phyloP scores from a whole-genome alignment of 1,139 yeast species.

The Sugiyamaella castrensis region DNA sequence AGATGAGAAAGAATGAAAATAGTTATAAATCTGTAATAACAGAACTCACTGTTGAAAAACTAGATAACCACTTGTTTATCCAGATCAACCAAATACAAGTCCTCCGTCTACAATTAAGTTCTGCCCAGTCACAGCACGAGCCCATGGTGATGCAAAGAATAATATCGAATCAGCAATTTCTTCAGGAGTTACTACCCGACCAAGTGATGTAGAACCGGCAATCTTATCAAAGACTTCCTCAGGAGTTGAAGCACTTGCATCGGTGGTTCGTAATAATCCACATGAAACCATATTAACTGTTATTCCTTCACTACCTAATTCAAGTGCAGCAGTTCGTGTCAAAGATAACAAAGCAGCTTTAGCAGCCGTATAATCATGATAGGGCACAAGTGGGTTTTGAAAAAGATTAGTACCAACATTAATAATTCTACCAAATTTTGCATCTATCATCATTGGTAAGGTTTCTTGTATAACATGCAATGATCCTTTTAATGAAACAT shows the following conservation, averaged over 20 bases:
- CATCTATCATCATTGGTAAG: conserved; percentile 1
- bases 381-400: conserved; percentile 7
- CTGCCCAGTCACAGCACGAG: conserved; percentile 7
- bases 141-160: conserved; percentile 8
- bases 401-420: conserved; percentile 7
- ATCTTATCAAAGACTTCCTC: conserved; percentile 3
- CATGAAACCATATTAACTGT: conserved; percentile 9
- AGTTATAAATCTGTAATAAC: too few species aligned
- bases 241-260: conserved; percentile 8
- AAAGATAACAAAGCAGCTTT: conserved; percentile 5
- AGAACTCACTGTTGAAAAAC: too few species aligned
- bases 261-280: conserved; percentile 1
- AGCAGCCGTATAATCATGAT: conserved; percentile 8
- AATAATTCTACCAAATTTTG: conserved; percentile 5
- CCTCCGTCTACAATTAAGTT: conserved; percentile 6
- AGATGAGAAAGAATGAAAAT: too few species aligned
- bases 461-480: not conserved
- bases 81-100: not conserved
- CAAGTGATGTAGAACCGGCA: not conserved
- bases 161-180: conserved; percentile 4
- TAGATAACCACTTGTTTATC: too few species aligned
- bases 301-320: conserved; percentile 1
- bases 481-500: not conserved
- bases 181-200: conserved; percentile 3
- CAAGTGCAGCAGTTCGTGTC: conserved; percentile 4